These are phyloP conservation scores for Aspergillus sp. DNA, from an alignment of 2,329 filamentous ascomycete species.

Conservation along the genomic window DNA sequence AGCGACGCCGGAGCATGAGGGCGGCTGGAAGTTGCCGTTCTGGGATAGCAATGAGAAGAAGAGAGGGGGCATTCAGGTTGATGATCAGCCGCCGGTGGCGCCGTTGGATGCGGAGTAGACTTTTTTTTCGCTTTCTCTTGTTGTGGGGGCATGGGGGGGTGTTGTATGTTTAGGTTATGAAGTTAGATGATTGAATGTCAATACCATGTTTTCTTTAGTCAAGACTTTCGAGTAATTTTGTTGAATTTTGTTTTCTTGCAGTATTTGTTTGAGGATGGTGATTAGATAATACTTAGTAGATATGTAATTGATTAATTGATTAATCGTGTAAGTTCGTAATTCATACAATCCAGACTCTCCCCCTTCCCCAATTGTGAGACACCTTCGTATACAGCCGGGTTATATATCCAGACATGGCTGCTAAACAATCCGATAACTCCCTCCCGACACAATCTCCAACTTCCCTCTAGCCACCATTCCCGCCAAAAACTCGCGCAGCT, in stretches of 20 bases:
- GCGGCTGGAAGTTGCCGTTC: constrained; percentile 82
- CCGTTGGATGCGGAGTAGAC: constrained; percentile 74
- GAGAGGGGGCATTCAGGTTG: constrained; percentile 83
- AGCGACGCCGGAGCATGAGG: constrained; percentile 75
- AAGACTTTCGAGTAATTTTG: too few species aligned
- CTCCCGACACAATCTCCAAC: constrained; percentile 64
- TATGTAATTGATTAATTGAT: neutral
- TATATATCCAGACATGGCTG: too few species aligned
- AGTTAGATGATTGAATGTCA: neutral
- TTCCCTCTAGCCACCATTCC: constrained; percentile 73
- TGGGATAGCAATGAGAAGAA: constrained; percentile 81
- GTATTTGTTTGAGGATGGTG: too few species aligned
- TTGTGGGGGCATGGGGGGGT: too few species aligned
- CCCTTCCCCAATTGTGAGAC: too few species aligned
- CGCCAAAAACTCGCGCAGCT: constrained; percentile 75
- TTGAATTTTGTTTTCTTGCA: too few species aligned
- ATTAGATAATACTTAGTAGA: neutral
- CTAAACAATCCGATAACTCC: constrained; percentile 61
- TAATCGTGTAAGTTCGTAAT: neutral
- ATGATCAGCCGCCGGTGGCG: constrained; percentile 72
- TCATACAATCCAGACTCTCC: neutral
- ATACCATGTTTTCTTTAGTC: neutral
- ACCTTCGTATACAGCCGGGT: too few species aligned
- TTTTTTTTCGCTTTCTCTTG: too few species aligned
- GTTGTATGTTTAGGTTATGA: neutral